phyloP scores from a whole-genome alignment of 1,284 basidiomycete species.

The Leccinum subatratum region DNA sequence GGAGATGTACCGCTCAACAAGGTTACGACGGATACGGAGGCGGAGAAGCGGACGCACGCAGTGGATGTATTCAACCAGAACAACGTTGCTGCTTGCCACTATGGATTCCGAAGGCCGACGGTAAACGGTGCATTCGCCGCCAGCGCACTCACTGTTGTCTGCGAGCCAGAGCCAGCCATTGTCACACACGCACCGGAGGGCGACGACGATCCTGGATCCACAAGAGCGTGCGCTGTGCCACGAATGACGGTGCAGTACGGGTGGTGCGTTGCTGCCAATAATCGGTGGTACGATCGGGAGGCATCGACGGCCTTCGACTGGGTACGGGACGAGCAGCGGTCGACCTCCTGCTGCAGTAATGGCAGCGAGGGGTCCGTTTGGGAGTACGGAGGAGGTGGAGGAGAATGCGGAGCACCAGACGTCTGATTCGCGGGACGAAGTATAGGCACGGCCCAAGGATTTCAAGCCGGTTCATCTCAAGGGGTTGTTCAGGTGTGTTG shows the following conservation, averaged over 20 bases:
- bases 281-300: conserved; percentile 57
- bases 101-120: conserved; percentile 23
- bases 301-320: conserved; percentile 62
- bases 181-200: conserved; percentile 56
- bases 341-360: conserved; percentile 27
- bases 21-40: conserved; percentile 34
- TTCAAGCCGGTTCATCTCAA: conserved; percentile 88
- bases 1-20: conserved; percentile 42
- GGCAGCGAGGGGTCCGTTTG: conserved; percentile 46
- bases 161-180: conserved; percentile 56
- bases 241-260: conserved; percentile 72
- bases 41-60: conserved; percentile 19
- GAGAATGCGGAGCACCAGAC: conserved; percentile 42
- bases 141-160: conserved; percentile 36
- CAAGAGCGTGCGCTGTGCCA: conserved; percentile 55
- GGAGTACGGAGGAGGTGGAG: conserved; percentile 45
- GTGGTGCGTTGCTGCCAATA: conserved; percentile 52
- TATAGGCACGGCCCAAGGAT: conserved; percentile 38
- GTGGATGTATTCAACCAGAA: conserved; percentile 16
- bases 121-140: conserved; percentile 24
- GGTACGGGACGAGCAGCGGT: conserved; percentile 39
- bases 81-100: not conserved
- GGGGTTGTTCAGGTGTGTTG: conserved; percentile 74
- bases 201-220: conserved; percentile 71
- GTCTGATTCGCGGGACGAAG: conserved; percentile 29